phyloP scores from a whole-genome alignment of 495 filamentous ascomycete genomes.

The Choiromyces venosus region DNA sequence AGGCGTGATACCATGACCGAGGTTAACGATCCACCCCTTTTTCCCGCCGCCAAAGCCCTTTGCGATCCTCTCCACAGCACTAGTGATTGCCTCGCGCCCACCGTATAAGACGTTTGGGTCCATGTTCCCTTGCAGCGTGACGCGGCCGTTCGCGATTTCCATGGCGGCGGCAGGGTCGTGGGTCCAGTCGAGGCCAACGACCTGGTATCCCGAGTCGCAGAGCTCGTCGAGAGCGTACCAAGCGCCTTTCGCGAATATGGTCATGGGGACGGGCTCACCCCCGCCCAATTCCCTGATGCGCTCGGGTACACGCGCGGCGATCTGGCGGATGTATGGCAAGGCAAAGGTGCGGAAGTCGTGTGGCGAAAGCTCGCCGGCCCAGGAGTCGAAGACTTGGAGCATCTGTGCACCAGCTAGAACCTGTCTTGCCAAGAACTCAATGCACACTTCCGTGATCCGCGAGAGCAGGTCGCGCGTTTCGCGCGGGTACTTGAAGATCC shows the following conservation, averaged over 20 bases:
- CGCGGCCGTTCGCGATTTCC: constrained; percentile 64
- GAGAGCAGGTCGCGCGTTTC: constrained; percentile 74
- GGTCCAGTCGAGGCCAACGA: constrained; percentile 91
- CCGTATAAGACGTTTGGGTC: constrained; percentile 93
- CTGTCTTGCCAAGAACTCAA: constrained; percentile 88
- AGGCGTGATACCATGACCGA: constrained; percentile 94
- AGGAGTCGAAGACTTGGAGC: constrained; percentile 97
- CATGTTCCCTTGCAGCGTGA: constrained; percentile 88
- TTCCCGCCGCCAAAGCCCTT: constrained; percentile 80
- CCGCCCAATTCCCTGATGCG: constrained; percentile 66
- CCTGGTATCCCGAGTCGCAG: constrained; percentile 83
- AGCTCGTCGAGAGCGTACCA: constrained; percentile 89
- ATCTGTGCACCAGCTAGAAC: constrained; percentile 87
- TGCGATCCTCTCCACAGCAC: constrained; percentile 75
- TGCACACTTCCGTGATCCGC: constrained; percentile 86
- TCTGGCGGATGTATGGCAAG: constrained; percentile 77
- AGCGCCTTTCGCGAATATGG: constrained; percentile 99
- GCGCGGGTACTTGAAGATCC: constrained; percentile 84
- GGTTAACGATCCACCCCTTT: constrained; percentile 79
- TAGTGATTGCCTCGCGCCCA: constrained; percentile 68
- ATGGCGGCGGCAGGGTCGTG: constrained; percentile 82
- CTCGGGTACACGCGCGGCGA: constrained; percentile 68
- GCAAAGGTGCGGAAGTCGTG: constrained; percentile 74
- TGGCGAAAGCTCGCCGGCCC: constrained; percentile 90
- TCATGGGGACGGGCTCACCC: constrained; percentile 83